Conservation (phyloP, 2,329 filamentous ascomycete species). For the Pseudophaeomoniella oleicola region DNA sequence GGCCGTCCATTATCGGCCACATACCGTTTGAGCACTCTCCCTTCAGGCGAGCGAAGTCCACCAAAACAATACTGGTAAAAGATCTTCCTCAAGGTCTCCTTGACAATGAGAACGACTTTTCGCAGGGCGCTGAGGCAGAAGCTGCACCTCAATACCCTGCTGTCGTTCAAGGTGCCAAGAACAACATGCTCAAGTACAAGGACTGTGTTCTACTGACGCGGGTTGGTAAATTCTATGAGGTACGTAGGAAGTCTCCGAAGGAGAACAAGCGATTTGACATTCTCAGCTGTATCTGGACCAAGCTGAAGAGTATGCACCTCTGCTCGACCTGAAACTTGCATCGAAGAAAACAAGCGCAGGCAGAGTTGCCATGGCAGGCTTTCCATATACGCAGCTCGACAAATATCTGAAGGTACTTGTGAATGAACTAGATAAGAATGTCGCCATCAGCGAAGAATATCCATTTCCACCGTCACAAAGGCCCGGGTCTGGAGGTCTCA, state of each 20-base stretch:
- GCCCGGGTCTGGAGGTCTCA: conserved; percentile 58
- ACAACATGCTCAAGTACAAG: conserved; percentile 79
- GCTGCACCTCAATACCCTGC: conserved; percentile 57
- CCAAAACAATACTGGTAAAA: conserved; percentile 16
- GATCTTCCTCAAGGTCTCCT: conserved; percentile 44
- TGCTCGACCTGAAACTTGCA: conserved; percentile 77
- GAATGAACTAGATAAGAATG: conserved; percentile 76
- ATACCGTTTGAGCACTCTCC: no score
- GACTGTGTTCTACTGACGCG: conserved; percentile 85
- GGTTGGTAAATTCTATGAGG: conserved; percentile 90
- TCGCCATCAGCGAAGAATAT: conserved; percentile 90
- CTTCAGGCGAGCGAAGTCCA: not conserved
- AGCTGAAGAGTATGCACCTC: conserved; percentile 72
- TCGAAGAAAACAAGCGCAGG: conserved; percentile 66
- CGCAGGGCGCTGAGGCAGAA: conserved; percentile 27
- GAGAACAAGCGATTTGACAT: conserved; percentile 4
- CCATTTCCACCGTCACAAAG: conserved; percentile 56
- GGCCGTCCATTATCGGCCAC: no score
- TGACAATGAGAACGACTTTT: conserved; percentile 20
- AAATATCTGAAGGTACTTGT: conserved; percentile 86
- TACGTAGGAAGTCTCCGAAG: conserved; percentile 14
- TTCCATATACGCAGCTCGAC: conserved; percentile 85
- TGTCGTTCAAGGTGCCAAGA: conserved; percentile 73
- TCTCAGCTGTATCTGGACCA: conserved; percentile 76
- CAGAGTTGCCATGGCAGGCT: conserved; percentile 82